These are phyloP conservation scores for Fonsecaea pedrosoi DNA, from an alignment of 2,329 filamentous ascomycete genomes.

Conservation along the genomic window DNA sequence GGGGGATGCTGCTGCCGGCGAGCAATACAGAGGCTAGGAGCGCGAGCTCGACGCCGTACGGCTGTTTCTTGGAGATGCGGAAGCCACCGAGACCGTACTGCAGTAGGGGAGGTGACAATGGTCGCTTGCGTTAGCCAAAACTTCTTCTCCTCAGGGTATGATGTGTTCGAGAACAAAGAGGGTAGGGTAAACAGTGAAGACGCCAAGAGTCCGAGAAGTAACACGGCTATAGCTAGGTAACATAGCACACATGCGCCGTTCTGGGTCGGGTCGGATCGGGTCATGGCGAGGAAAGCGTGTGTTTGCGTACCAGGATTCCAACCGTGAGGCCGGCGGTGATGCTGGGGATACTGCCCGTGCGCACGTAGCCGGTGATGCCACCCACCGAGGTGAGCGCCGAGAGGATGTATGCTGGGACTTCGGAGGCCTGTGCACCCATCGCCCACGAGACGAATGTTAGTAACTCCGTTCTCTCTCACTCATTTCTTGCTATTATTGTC, in stretches of 20 bases:
- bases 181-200: background rate
- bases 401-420: constrained; percentile 81
- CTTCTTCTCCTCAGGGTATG: too few species aligned
- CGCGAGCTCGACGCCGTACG: constrained; percentile 88
- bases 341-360: constrained; percentile 85
- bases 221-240: too few species aligned
- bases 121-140: too few species aligned
- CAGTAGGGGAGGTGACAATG: background rate
- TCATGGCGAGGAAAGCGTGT: constrained; percentile 26
- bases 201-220: too few species aligned
- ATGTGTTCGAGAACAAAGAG: constrained; percentile 37
- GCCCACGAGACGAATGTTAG: background rate
- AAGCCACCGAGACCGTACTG: constrained; percentile 79
- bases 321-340: constrained; percentile 84
- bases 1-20: constrained; percentile 81
- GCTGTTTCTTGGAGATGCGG: constrained; percentile 74
- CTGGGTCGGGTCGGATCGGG: background rate
- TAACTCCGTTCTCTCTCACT: background rate
- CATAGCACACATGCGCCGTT: too few species aligned
- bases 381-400: constrained; percentile 83
- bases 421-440: constrained; percentile 67
- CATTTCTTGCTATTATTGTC: too few species aligned
- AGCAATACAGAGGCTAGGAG: constrained; percentile 86
- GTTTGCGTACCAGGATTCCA: constrained; percentile 66
- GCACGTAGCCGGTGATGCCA: constrained; percentile 83